Evolutionary conservation across 805 yeast species (phyloP), one percentile per base, ranked within the genome.

Genomic region (Wickerhamiella australiensis): DNA sequence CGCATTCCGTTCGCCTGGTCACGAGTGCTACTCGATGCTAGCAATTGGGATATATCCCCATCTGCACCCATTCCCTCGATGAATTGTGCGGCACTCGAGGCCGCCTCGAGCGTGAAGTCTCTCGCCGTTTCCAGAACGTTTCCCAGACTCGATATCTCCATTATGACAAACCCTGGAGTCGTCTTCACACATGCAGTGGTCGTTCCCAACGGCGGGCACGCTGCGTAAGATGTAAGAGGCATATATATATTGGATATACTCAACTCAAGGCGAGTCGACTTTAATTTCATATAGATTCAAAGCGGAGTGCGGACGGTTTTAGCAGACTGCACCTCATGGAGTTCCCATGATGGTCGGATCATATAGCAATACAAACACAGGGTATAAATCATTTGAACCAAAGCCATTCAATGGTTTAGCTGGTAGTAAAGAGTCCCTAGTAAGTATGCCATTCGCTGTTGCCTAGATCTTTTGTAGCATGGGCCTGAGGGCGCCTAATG

Each of bases 51-150:
- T 37, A 90, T 76, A 55, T 87, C 92, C 42, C 71, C 70, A n/a
- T 79, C 70, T 15, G 65, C 68, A 5, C 71, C 68, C 2, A 85
- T 78, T 5, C 82, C 74, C 52, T 81, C 88, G 18, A 79, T 75
- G 18, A 54, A 42, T 17, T 50, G 49, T 1, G 85, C 75, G 0
- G 94, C 92, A 9, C 84, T 77, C 1, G 80, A 82, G 1, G 94
- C 92, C 0, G 94, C 94, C 56, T 83, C 92, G 46, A 83, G 70
- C 3, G 94, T 82, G 57, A 85, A 64, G 54, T 80, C 87, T 55
- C 78, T 75, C 1, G 94, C 94, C 22, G 86, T 77, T 65, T 84
- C 94, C 49, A 86, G 69, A 65, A 85, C 78, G 13, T 84, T 77
- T 20, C 87, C 73, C 57, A 85, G 36, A 22, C 40, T 46, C 15